Conservation (phyloP, 345 rosid species). For the Bruguiera sexangula region DNA sequence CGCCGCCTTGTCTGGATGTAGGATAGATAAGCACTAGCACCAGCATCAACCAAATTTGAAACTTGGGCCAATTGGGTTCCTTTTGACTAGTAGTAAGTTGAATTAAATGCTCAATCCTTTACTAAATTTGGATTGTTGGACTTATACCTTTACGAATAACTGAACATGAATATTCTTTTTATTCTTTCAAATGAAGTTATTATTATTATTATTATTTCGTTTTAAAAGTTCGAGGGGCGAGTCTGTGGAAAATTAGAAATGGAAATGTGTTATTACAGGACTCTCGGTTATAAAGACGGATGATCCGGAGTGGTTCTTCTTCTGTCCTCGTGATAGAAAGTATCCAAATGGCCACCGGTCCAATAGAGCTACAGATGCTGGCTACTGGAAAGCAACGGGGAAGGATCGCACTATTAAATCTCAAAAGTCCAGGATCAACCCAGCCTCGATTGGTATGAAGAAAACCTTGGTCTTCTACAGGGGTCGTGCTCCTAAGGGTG, state of each 20-base stretch:
- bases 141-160: too few species aligned
- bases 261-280: constrained; percentile 29
- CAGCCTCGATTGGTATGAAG: constrained; percentile 69
- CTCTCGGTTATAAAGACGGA: constrained; percentile 75
- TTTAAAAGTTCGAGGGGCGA: neutral
- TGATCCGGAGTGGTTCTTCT: constrained; percentile 97
- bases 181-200: neutral
- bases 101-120: too few species aligned
- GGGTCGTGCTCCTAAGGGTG: constrained; percentile 95
- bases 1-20: too few species aligned
- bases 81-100: too few species aligned
- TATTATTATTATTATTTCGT: neutral
- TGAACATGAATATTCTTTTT: neutral
- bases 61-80: too few species aligned
- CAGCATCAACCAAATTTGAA: too few species aligned
- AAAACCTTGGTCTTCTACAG: constrained; percentile 83
- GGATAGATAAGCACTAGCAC: too few species aligned
- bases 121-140: too few species aligned
- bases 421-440: constrained; percentile 36
- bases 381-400: constrained; percentile 96
- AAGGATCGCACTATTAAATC: constrained; percentile 81
- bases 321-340: constrained; percentile 83
- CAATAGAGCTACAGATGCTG: constrained; percentile 91
- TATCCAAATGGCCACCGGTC: constrained; percentile 95
- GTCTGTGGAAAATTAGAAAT: too few species aligned